These are phyloP conservation scores for Kandelia obovata DNA, from an alignment of 345 rosid species.

Conservation along the genomic window DNA sequence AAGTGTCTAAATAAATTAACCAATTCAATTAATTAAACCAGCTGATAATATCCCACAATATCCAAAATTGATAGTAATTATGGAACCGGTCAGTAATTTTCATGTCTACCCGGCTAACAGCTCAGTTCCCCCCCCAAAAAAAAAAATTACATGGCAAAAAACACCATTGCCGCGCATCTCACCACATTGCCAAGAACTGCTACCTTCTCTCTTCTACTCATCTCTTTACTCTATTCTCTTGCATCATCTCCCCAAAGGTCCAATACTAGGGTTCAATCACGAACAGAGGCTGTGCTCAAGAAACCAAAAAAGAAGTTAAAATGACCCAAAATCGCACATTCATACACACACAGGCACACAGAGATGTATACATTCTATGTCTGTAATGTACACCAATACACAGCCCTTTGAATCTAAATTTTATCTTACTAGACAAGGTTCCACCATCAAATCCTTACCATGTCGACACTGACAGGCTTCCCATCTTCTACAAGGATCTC, in stretches of 20 bases:
- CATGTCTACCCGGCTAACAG: constrained; percentile 16
- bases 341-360: too few species aligned
- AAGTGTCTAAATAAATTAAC: too few species aligned
- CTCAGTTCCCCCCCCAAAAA: constrained; percentile 12
- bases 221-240: constrained; percentile 5
- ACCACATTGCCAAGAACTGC: constrained; percentile 21
- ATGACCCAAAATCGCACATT: neutral
- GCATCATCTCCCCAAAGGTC: neutral
- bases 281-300: constrained; percentile 59
- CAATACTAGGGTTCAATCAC: constrained; percentile 55
- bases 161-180: constrained; percentile 34
- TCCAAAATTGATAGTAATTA: too few species aligned
- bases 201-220: constrained; percentile 1
- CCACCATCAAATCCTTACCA: constrained; percentile 37
- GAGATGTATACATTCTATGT: too few species aligned
- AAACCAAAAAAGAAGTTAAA: constrained; percentile 6
- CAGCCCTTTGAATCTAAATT: too few species aligned
- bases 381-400: too few species aligned
- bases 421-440: neutral
- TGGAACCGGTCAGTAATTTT: neutral
- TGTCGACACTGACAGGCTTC: constrained; percentile 71
- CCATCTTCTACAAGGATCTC: constrained; percentile 72
- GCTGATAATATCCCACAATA: too few species aligned
- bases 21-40: too few species aligned
- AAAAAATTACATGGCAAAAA: constrained; percentile 15